Percentiles rank a stretch among this genome's conserved stretches.
These are phyloP conservation scores for Trichoderma erinaceum DNA, from an alignment of 495 filamentous ascomycete species.

Conservation along the genomic window DNA sequence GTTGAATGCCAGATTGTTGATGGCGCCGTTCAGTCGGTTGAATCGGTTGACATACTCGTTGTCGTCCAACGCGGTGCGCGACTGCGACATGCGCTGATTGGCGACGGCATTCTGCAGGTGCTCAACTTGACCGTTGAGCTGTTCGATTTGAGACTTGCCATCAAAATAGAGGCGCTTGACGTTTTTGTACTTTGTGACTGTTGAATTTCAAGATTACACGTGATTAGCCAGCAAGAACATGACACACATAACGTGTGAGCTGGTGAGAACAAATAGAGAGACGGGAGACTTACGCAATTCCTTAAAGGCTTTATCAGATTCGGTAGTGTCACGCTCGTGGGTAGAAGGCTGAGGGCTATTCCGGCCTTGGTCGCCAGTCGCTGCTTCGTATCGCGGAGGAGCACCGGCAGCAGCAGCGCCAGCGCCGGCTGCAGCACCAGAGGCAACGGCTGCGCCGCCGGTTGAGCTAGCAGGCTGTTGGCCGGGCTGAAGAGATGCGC, in stretches of 20 bases:
- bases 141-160: constrained; percentile 81
- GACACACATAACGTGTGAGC: constrained; percentile 16
- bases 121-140: constrained; percentile 82
- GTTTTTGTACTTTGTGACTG: constrained; percentile 93
- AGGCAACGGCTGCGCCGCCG: not conserved
- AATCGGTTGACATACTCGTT: constrained; percentile 90
- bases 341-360: constrained; percentile 55
- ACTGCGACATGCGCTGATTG: constrained; percentile 89
- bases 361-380: constrained; percentile 45
- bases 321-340: constrained; percentile 45
- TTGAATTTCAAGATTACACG: not conserved
- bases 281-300: constrained; percentile 54
- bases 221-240: constrained; percentile 16
- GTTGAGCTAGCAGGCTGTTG: constrained; percentile 19
- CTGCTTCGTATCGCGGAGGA: constrained; percentile 31
- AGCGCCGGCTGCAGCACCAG: not conserved
- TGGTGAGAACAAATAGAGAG: not conserved
- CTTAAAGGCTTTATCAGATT: constrained; percentile 52
- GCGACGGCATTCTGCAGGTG: constrained; percentile 94
- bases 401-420: not conserved
- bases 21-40: constrained; percentile 85
- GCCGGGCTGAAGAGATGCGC: constrained; percentile 34
- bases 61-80: constrained; percentile 91
- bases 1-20: constrained; percentile 90
- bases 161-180: constrained; percentile 98